Evolutionary conservation across 2,329 filamentous ascomycete species (phyloP), one percentile per base, ranked within the genome.

Genomic region (Fusarium acutatum): DNA sequence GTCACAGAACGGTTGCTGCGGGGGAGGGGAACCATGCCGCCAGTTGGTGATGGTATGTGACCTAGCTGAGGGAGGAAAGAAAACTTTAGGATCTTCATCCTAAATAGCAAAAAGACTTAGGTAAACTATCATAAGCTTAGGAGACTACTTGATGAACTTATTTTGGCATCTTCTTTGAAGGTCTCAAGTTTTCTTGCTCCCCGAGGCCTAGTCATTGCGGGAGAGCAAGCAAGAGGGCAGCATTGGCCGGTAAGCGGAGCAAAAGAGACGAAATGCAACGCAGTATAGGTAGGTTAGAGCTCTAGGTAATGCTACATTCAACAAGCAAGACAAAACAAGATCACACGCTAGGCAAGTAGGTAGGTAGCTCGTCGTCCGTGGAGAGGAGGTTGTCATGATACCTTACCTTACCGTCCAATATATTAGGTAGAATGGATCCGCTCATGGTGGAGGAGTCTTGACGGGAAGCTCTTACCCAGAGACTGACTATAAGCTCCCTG

Each of bases 311-410:
- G 56, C 53, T 59, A 49, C 56, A 24, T 50, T 56, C 58, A 43
- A 49, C 41, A 32, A 57, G 63, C 49, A 44, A 43, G 40, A 54
- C 34, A 52, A 52, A 35, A 52, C 47, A 52, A 52, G 30, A 50
- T 20, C 47, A 47, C 44, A 53, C 53, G 37, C 40, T 61, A 61
- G 50, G 34, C 34, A 53, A 47, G 44, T 28, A 46, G 44, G 44
- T 28, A 46, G 44, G 24, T 46, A 46, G 34, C 56, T 50, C n/a
- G 12, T 69, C 46, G 64, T 35, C 32, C 26, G 26, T 40, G 47
- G 60, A 66, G 67, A 67, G 60, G 67, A 67, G 60, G 67, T 71
- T 73, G 67, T 74, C 71, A 73, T 74, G 71, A 74, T 71, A 59
- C 38, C 47, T 41, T 44, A 24, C 17, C 43, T 44, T 20, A 26